phyloP scores from a whole-genome alignment of 805 yeast species.

The Candida germanica region DNA sequence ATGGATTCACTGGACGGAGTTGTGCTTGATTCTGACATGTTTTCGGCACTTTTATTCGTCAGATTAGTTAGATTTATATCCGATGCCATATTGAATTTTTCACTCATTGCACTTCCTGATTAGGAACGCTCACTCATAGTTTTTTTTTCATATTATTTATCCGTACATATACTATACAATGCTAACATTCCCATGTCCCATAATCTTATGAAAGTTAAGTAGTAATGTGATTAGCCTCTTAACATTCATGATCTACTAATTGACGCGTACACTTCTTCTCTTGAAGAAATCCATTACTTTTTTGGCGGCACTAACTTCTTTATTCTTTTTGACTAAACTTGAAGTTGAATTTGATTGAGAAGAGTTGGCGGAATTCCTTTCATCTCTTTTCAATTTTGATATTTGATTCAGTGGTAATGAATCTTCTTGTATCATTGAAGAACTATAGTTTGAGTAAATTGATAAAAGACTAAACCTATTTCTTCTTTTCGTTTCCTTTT shows the following conservation, averaged over 20 bases:
- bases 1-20: no score
- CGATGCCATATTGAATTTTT: neutral
- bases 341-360: slow-evolving; percentile 27
- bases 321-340: slow-evolving; percentile 28
- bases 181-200: no score
- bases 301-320: slow-evolving; percentile 72
- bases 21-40: neutral
- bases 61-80: neutral
- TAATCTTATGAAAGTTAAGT: no score
- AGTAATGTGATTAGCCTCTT: no score
- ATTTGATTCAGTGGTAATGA: slow-evolving; percentile 5
- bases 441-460: slow-evolving; percentile 34
- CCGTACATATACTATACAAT: no score
- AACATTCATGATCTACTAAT: no score
- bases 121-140: no score
- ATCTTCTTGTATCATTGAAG: slow-evolving; percentile 3
- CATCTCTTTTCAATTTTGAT: slow-evolving; percentile 1
- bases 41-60: neutral
- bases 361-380: slow-evolving; percentile 2
- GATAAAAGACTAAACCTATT: slow-evolving; percentile 44
- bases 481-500: slow-evolving; percentile 32
- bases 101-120: no score
- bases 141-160: no score
- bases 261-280: slow-evolving; percentile 47
- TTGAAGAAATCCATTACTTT: slow-evolving; percentile 77